phyloP scores from a whole-genome alignment of 192 early-diverging fungal genomes.

The Coemansia umbellata region DNA sequence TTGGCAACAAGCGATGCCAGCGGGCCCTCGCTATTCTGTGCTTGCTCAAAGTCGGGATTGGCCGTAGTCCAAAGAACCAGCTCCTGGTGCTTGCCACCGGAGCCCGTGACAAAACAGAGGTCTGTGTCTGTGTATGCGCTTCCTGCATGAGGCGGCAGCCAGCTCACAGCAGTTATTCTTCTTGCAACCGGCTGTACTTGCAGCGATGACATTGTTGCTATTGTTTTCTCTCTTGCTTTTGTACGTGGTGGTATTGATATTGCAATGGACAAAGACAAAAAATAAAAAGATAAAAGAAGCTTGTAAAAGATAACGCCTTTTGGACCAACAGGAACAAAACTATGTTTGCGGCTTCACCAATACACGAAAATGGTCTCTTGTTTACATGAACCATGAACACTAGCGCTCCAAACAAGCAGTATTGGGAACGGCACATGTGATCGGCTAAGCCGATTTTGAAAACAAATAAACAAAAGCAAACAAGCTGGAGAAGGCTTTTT shows the following conservation, averaged over 20 bases:
- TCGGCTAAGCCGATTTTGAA: too few relatives aligned
- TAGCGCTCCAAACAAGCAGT: too few relatives aligned
- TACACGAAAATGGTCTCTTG: too few relatives aligned
- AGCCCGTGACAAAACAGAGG: constrained; percentile 36
- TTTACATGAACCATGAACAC: too few relatives aligned
- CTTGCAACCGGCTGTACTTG: constrained; percentile 41
- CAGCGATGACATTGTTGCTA: constrained; percentile 36
- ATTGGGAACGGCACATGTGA: constrained; percentile 16
- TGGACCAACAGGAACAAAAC: too few relatives aligned
- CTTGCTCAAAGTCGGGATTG: constrained; percentile 36
- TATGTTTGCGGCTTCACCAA: too few relatives aligned
- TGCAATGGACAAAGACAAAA: neutral
- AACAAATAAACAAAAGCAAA: too few relatives aligned
- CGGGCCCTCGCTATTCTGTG: neutral
- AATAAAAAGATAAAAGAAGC: neutral
- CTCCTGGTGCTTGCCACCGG: constrained; percentile 39
- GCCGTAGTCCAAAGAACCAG: constrained; percentile 45
- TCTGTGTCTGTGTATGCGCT: constrained; percentile 43
- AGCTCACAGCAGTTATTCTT: constrained; percentile 28
- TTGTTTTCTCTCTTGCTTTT: too few relatives aligned
- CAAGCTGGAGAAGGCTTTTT: too few relatives aligned
- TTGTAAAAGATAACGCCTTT: too few relatives aligned
- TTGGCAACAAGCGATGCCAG: constrained; percentile 22
- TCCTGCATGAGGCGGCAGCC: constrained; percentile 43
- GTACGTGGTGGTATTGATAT: too few relatives aligned